phyloP scores from a whole-genome alignment of 768 basidiomycete genomes.

The Suillus paluster region DNA sequence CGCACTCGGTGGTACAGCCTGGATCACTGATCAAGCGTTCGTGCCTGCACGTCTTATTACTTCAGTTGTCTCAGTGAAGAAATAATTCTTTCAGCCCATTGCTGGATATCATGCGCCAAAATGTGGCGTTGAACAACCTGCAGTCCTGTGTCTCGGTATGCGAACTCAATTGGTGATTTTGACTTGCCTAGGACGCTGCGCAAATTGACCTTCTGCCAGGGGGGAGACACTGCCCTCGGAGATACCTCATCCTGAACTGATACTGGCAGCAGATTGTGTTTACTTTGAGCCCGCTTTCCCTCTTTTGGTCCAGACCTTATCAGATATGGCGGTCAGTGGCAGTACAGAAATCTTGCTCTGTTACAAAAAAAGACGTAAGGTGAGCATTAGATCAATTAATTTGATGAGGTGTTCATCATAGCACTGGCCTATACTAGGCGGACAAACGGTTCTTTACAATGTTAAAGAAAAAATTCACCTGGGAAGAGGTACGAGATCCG shows the following conservation, averaged over 20 bases:
- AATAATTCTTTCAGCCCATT: conserved; percentile 57
- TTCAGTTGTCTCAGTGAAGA: conserved; percentile 15
- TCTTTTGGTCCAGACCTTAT: conserved; percentile 79
- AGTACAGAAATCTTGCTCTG: conserved; percentile 82
- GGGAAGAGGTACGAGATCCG: conserved; percentile 57
- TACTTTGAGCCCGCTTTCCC: conserved; percentile 96
- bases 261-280: conserved; percentile 93
- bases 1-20: conserved; percentile 66
- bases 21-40: conserved; percentile 91
- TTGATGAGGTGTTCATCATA: conserved; percentile 5
- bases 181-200: background rate
- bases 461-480: conserved; percentile 77
- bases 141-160: conserved; percentile 54
- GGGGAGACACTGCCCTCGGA: conserved; percentile 57
- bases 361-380: conserved; percentile 93
- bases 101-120: conserved; percentile 77
- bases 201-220: conserved; percentile 47
- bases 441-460: conserved; percentile 86
- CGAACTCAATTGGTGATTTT: conserved; percentile 76
- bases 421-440: conserved; percentile 51
- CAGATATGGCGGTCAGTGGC: conserved; percentile 54
- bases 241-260: conserved; percentile 60
- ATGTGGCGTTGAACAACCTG: conserved; percentile 70
- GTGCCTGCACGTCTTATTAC: conserved; percentile 38
- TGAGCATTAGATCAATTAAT: conserved; percentile 24